These are phyloP conservation scores for Salix purpurea DNA, from an alignment of 345 rosid species.

Conservation along the genomic window DNA sequence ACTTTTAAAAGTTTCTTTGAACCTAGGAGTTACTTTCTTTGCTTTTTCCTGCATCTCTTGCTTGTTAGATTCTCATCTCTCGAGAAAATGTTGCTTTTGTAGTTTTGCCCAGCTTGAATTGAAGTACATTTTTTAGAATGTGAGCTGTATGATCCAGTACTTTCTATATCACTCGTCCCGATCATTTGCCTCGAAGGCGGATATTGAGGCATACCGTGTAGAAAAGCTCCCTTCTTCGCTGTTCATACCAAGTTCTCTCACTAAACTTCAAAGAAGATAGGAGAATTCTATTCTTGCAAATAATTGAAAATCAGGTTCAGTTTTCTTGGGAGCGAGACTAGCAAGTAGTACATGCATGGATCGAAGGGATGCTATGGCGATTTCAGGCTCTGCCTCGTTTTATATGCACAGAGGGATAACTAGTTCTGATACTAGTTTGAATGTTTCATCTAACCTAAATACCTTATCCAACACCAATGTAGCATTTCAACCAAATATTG, in stretches of 20 bases:
- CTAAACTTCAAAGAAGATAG: slow-evolving; percentile 2
- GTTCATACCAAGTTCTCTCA: not conserved
- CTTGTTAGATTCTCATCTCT: slow-evolving; percentile 7
- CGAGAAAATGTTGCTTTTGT: slow-evolving; percentile 5
- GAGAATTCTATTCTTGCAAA: slow-evolving; percentile 1
- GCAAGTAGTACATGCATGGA: slow-evolving; percentile 80
- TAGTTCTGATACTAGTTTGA: slow-evolving; percentile 53
- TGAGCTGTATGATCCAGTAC: not conserved
- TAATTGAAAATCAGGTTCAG: slow-evolving; percentile 20
- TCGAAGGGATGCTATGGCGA: slow-evolving; percentile 78
- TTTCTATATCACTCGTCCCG: too few species aligned
- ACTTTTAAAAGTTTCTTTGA: slow-evolving; percentile 3
- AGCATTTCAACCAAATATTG: slow-evolving; percentile 57
- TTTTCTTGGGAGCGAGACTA: slow-evolving; percentile 20
- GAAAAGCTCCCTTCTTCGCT: not conserved
- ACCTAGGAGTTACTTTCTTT: slow-evolving; percentile 7
- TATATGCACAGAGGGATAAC: slow-evolving; percentile 73
- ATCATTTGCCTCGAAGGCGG: not conserved
- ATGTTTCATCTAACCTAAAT: slow-evolving; percentile 59
- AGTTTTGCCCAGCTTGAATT: slow-evolving; percentile 8
- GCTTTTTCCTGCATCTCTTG: not conserved
- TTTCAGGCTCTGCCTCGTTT: slow-evolving; percentile 73
- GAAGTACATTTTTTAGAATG: slow-evolving; percentile 9
- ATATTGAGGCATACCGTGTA: slow-evolving; percentile 8
- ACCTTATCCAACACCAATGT: slow-evolving; percentile 43